Evolutionary conservation across 169 alveolate species (phyloP).

Genomic region (Plasmodium coatneyi): DNA sequence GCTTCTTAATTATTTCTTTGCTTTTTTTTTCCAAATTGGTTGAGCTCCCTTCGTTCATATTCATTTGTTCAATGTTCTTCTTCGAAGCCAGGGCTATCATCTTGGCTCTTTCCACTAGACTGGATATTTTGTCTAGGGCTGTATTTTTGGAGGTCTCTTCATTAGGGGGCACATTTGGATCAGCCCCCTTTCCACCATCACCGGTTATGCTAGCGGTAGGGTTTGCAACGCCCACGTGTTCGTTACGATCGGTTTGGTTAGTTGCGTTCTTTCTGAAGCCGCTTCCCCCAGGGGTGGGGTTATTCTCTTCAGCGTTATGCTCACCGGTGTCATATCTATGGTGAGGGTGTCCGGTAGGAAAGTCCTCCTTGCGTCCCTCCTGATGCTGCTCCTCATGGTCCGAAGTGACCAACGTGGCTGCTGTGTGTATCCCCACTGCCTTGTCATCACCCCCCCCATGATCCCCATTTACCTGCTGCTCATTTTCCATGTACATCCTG

Average conservation of each 20-base stretch:
- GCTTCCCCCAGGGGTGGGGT: background rate
- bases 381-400: background rate
- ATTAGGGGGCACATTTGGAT: background rate
- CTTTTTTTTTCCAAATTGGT: constrained; percentile 48
- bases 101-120: constrained; percentile 43
- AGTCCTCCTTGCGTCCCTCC: background rate
- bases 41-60: constrained; percentile 27
- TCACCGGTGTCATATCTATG: background rate
- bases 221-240: background rate
- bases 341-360: background rate
- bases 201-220: background rate
- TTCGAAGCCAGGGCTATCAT: constrained; percentile 62
- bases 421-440: background rate
- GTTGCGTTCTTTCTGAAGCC: background rate
- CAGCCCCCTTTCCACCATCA: background rate
- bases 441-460: background rate
- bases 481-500: constrained; percentile 40
- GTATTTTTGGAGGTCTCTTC: background rate
- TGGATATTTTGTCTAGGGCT: constrained; percentile 12
- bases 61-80: constrained; percentile 62
- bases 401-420: background rate
- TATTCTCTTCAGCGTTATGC: background rate
- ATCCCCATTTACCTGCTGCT: background rate
- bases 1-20: constrained; percentile 59
- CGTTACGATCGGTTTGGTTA: background rate